These are phyloP conservation scores for Sporothrix brunneoviolacea DNA, from an alignment of 2,329 filamentous ascomycete species.

Conservation along the genomic window DNA sequence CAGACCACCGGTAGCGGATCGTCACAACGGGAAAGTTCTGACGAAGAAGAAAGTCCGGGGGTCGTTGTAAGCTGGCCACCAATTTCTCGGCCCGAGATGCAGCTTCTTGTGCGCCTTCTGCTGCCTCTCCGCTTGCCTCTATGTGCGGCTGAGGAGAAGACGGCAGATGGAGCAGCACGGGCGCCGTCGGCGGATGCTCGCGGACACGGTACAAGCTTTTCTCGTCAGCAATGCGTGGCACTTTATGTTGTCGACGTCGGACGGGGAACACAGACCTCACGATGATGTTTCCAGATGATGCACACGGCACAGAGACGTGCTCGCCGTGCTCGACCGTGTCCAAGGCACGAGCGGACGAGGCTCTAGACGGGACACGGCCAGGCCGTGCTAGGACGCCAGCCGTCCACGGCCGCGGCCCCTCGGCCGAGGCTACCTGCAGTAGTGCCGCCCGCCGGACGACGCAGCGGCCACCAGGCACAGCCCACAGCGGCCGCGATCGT, in stretches of 20 bases:
- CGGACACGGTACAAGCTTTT: constrained; percentile 43
- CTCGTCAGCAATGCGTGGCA: no score
- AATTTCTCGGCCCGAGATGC: no score
- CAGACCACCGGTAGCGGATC: constrained; percentile 55
- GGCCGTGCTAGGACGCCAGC: no score
- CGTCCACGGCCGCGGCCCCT: no score
- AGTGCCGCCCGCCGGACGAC: neutral
- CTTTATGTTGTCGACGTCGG: neutral
- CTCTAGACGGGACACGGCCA: neutral
- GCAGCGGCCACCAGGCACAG: no score
- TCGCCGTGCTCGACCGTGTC: constrained; percentile 24
- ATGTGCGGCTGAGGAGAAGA: constrained; percentile 31
- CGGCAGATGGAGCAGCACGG: constrained; percentile 52
- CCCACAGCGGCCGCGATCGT: neutral
- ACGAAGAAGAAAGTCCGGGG: constrained; percentile 36
- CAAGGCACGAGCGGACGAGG: neutral
- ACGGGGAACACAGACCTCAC: constrained; percentile 38
- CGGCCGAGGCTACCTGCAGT: no score
- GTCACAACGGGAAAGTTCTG: constrained; percentile 39
- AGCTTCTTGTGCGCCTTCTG: constrained; percentile 14
- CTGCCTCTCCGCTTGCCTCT: constrained; percentile 8
- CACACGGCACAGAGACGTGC: constrained; percentile 40
- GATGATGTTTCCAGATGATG: constrained; percentile 42
- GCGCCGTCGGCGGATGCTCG: constrained; percentile 30
- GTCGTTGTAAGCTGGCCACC: constrained; percentile 17